phyloP scores from a whole-genome alignment of 495 filamentous ascomycete species.

The Bacidia gigantensis region DNA sequence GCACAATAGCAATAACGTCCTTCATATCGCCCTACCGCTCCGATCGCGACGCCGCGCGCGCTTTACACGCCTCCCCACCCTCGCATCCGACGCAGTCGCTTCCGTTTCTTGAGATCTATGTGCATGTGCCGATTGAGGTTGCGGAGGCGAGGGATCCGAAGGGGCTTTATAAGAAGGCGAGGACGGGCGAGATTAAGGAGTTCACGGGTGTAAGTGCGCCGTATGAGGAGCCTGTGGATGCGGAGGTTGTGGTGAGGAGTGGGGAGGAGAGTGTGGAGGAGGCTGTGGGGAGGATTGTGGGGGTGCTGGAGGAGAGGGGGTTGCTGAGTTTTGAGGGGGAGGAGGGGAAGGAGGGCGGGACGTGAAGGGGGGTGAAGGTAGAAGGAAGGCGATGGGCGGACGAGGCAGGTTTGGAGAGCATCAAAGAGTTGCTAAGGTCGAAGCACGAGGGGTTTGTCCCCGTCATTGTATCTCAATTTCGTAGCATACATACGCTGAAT shows the following conservation, averaged over 20 bases:
- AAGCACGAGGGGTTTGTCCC: no score
- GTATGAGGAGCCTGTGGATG: conserved; percentile 76
- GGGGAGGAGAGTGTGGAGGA: conserved; percentile 68
- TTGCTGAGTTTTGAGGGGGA: conserved; percentile 28
- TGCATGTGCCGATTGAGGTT: conserved; percentile 75
- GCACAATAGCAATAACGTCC: conserved; percentile 76
- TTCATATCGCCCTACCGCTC: conserved; percentile 92
- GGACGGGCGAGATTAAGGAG: conserved; percentile 84
- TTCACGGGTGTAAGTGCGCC: conserved; percentile 89
- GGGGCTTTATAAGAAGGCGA: conserved; percentile 93
- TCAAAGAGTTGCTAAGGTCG: no score
- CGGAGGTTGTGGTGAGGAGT: conserved; percentile 76
- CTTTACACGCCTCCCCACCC: no score
- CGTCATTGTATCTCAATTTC: conserved; percentile 57
- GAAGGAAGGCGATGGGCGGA: no score
- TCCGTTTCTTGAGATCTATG: conserved; percentile 83
- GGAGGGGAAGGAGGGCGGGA: conserved; percentile 5
- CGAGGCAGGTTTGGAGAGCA: no score
- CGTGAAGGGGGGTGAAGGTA: not conserved
- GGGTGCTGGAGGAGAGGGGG: conserved; percentile 56
- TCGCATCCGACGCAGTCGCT: no score
- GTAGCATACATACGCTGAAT: conserved; percentile 94
- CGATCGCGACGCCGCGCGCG: conserved; percentile 70
- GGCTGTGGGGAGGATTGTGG: conserved; percentile 68
- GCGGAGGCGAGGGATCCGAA: conserved; percentile 96